Conservation (phyloP, 371 early-diverging fungal species). For the Mortierella sp. region DNA sequence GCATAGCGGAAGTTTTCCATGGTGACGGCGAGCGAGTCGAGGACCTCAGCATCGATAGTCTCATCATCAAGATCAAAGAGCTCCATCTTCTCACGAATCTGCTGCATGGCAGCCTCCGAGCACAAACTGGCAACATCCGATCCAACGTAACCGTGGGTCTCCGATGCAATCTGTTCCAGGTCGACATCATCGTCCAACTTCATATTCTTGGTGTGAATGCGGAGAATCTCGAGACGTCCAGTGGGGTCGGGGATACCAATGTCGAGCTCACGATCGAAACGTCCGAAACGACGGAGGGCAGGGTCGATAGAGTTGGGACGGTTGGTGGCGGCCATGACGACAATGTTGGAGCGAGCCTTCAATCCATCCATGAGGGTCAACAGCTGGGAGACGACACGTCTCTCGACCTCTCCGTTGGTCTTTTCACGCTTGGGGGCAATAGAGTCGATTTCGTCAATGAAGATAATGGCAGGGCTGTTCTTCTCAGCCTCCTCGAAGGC, state of each 20-base stretch:
- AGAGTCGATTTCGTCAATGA: slow-evolving; percentile 98
- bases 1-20: slow-evolving; percentile 99
- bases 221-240: slow-evolving; percentile 98
- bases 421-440: slow-evolving; percentile 99
- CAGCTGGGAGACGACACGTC: slow-evolving; percentile 99
- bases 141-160: slow-evolving; percentile 99
- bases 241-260: slow-evolving; percentile 99
- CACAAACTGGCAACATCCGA: slow-evolving; percentile 99
- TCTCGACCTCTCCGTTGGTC: slow-evolving; percentile 99
- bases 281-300: slow-evolving; percentile 99
- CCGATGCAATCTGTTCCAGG: slow-evolving; percentile 97
- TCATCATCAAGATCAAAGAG: slow-evolving; percentile 99
- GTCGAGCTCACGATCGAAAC: slow-evolving; percentile 99
- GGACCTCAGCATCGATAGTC: slow-evolving; percentile 97
- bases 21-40: slow-evolving; percentile 98
- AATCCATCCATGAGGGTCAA: slow-evolving; percentile 99
- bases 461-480: slow-evolving; percentile 98
- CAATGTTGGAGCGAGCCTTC: slow-evolving; percentile 98
- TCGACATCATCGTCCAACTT: slow-evolving; percentile 98
- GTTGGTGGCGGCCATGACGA: slow-evolving; percentile 99
- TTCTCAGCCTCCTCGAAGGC: slow-evolving; percentile 99
- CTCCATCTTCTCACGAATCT: slow-evolving; percentile 99
- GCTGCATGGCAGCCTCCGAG: slow-evolving; percentile 99
- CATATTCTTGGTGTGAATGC: slow-evolving; percentile 99
- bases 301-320: slow-evolving; percentile 99